Evolutionary conservation across 2,329 filamentous ascomycete species (phyloP).

Genomic region (Ploettnerulaceae sp.): DNA sequence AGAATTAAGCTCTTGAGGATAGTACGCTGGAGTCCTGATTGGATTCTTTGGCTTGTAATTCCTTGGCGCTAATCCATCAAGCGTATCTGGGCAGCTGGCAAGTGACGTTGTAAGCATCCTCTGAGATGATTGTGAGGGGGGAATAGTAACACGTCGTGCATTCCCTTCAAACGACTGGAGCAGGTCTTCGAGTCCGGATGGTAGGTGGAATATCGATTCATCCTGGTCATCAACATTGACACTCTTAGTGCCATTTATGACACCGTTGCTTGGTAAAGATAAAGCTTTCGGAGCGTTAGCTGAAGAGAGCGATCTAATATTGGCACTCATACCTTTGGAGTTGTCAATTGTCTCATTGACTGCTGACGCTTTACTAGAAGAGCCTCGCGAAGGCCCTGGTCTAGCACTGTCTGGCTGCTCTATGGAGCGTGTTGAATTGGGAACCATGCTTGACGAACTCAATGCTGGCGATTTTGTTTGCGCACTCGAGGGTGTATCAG

Average conservation of each 20-base stretch:
- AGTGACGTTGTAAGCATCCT: slow-evolving; percentile 74
- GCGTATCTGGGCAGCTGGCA: slow-evolving; percentile 62
- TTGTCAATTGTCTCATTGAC: slow-evolving; percentile 41
- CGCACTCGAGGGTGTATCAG: slow-evolving; percentile 37
- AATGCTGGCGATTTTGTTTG: slow-evolving; percentile 49
- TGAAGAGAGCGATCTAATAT: slow-evolving; percentile 8
- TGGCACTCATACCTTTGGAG: slow-evolving; percentile 40
- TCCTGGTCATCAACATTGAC: slow-evolving; percentile 43
- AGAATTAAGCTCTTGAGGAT: slow-evolving; percentile 84
- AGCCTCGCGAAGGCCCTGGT: slow-evolving; percentile 24
- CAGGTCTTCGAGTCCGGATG: slow-evolving; percentile 81
- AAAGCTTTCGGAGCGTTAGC: slow-evolving; percentile 22
- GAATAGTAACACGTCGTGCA: slow-evolving; percentile 55
- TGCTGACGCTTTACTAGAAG: slow-evolving; percentile 33
- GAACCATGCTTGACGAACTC: slow-evolving; percentile 40
- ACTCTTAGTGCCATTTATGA: slow-evolving; percentile 47
- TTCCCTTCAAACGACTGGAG: slow-evolving; percentile 86
- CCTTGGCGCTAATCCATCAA: slow-evolving; percentile 76
- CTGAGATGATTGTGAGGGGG: slow-evolving; percentile 59
- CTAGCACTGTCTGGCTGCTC: slow-evolving; percentile 40
- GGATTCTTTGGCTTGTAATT: slow-evolving; percentile 81
- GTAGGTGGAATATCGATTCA: slow-evolving; percentile 89
- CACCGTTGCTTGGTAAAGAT: slow-evolving; percentile 45
- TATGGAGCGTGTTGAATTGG: slow-evolving; percentile 41
- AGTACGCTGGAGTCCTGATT: slow-evolving; percentile 74